Conservation (phyloP, 2,329 filamentous ascomycete species). For the Diaporthe eres region DNA sequence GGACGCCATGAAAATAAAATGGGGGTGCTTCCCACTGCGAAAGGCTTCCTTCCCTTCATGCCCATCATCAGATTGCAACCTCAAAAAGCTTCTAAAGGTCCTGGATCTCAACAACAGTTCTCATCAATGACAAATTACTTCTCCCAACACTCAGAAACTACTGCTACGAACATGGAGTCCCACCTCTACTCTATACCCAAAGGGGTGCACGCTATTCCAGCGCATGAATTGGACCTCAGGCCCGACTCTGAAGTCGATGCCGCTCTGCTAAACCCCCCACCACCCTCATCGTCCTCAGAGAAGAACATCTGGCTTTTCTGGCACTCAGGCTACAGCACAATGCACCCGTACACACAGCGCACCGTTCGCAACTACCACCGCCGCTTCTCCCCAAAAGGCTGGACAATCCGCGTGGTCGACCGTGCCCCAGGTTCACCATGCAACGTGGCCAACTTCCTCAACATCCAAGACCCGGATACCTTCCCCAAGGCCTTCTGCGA, state of each 20-base stretch:
- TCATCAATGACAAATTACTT: conserved; percentile 20
- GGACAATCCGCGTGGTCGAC: conserved; percentile 67
- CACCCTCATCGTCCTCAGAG: conserved; percentile 52
- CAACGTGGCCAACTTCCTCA: conserved; percentile 64
- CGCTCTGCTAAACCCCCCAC: conserved; percentile 55
- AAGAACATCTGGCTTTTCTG: conserved; percentile 74
- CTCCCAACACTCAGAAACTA: conserved; percentile 4
- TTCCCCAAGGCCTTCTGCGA: conserved; percentile 66
- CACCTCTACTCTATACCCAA: conserved; percentile 51
- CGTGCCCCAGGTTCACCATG: conserved; percentile 58
- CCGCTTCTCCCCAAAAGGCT: conserved; percentile 65
- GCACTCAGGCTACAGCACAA: conserved; percentile 62
- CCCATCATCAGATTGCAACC: neutral
- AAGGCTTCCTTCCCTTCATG: neutral
- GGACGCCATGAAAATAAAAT: conserved; percentile 4
- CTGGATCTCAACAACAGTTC: neutral
- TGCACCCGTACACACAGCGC: conserved; percentile 67
- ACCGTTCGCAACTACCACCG: conserved; percentile 68
- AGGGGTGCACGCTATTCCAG: conserved; percentile 59
- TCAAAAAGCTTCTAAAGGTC: neutral
- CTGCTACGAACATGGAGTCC: conserved; percentile 43
- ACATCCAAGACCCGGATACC: conserved; percentile 56
- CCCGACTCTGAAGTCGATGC: conserved; percentile 61
- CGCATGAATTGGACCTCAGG: conserved; percentile 58
- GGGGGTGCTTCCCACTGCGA: neutral